These are phyloP conservation scores for Aureobasidium sp. DNA, from an alignment of 2,329 filamentous ascomycete species.

Conservation along the genomic window DNA sequence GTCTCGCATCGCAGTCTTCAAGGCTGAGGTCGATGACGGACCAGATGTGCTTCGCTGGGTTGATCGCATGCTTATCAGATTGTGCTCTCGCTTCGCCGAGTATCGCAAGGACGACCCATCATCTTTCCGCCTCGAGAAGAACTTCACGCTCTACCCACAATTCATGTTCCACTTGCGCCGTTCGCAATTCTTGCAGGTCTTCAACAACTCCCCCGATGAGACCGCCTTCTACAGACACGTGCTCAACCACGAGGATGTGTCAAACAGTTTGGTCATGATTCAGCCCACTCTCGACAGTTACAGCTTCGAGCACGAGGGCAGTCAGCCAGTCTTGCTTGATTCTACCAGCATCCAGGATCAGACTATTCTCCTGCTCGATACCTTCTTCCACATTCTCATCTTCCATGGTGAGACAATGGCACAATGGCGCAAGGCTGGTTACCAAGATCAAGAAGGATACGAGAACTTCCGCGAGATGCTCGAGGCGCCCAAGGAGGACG, in stretches of 20 bases:
- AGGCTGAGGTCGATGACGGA: constrained; percentile 95
- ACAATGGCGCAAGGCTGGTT: constrained; percentile 95
- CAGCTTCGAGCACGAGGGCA: constrained; percentile 90
- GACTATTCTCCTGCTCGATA: constrained; percentile 89
- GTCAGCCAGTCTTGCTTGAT: constrained; percentile 87
- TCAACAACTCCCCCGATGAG: constrained; percentile 98
- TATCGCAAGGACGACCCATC: constrained; percentile 97
- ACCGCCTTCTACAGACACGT: constrained; percentile 99
- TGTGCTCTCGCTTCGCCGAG: constrained; percentile 94
- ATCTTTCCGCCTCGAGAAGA: constrained; percentile 95
- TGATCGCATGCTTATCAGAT: constrained; percentile 92
- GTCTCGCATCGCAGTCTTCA: constrained; percentile 98
- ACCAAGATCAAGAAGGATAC: constrained; percentile 96
- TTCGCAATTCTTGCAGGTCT: constrained; percentile 96
- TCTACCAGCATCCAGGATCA: constrained; percentile 93
- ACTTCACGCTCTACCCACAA: constrained; percentile 96
- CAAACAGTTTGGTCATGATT: constrained; percentile 97
- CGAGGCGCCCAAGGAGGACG: constrained; percentile 93
- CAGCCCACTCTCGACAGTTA: constrained; percentile 97
- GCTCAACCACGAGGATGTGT: constrained; percentile 92
- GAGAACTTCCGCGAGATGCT: constrained; percentile 88
- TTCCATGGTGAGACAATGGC: constrained; percentile 98
- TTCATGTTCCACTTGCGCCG: constrained; percentile 99
- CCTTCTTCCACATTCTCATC: constrained; percentile 98
- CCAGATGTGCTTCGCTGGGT: constrained; percentile 98